A percentile compares a stretch with the other conserved stretches of the same genome.
phyloP scores from a whole-genome alignment of 768 basidiomycete genomes.

The Mycena olivaceomarginata region DNA sequence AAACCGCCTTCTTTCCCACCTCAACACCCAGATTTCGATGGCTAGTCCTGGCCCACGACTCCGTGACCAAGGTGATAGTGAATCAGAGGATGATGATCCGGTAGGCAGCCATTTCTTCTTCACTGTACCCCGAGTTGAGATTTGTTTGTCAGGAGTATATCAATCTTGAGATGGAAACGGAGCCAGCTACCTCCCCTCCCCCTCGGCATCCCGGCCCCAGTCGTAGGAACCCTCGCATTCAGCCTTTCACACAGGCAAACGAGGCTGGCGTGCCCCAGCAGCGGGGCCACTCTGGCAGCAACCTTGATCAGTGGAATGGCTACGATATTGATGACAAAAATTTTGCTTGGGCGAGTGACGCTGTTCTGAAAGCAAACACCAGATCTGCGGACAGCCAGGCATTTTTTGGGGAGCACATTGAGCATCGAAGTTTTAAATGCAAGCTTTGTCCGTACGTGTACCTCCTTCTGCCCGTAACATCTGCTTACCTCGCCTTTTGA shows the following conservation, averaged over 20 bases:
- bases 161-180: slow-evolving; percentile 6
- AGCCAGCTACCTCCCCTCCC: not conserved
- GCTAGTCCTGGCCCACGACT: slow-evolving; percentile 15
- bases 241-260: not conserved
- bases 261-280: slow-evolving; percentile 4
- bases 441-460: not conserved
- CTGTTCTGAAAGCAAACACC: not conserved
- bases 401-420: slow-evolving; percentile 2
- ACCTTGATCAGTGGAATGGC: slow-evolving; percentile 9
- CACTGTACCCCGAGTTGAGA: slow-evolving; percentile 2
- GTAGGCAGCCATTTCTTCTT: slow-evolving; percentile 13
- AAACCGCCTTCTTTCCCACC: slow-evolving; percentile 21
- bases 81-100: slow-evolving; percentile 1
- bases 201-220: not conserved
- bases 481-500: not conserved
- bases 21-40: slow-evolving; percentile 17
- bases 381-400: slow-evolving; percentile 12
- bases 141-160: slow-evolving; percentile 6
- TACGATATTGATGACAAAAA: not conserved
- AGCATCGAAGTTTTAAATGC: slow-evolving; percentile 12
- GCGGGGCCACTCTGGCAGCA: not conserved
- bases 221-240: slow-evolving; percentile 7
- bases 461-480: not conserved
- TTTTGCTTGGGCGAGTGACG: slow-evolving; percentile 9
- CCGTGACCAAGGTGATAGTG: slow-evolving; percentile 1